Evolutionary conservation across 805 yeast species (phyloP), one percentile per base, ranked within the genome.

Genomic region (Metschnikowia corniflorae): DNA sequence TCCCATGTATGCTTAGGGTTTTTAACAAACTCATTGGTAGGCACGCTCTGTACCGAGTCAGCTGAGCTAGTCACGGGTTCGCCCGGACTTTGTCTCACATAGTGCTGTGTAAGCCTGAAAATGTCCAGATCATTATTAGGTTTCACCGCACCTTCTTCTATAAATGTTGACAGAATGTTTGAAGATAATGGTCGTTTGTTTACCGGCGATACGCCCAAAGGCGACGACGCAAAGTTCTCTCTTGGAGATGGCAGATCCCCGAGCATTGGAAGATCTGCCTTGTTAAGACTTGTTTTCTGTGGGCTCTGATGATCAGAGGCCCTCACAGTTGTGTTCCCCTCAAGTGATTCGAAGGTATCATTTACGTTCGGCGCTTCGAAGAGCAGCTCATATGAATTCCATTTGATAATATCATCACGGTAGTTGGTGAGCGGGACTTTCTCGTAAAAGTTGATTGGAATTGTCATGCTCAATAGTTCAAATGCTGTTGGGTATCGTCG

Each of bases 401-500:
- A 59, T 19, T 43, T 42, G 2, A 52, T 19, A 9, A 60, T 29
- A 29, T 57, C 62, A 6, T 42, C 40, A 5, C 48, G 50, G 17
- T 40, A 46, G n/a, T 44, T 47, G 17, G 45, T 34, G 18, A 55
- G 33, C 7, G 49, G 43, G 10, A 43, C 42, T 2, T 42, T 31
- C 18, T 50, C 50, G 31, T 38, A 50, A 29, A 26, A 34, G 8
- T 20, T 28, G 9, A 44, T 22, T 5, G 35, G 34, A 2, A 46
- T 42, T 15, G 61, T 61, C 16, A 42, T 31, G 26, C 57, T 61
- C 3, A 63, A 54, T 18, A 54, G 33, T 17, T 57, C 55, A 35
- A 57, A 63, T 2, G 50, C 25, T 0, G 70, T 61, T 3, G 65
- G 65, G 21, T 53, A 49, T 2, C 35, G 24, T 2, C 38, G 34